Evolutionary conservation across 2,329 filamentous ascomycete genomes (phyloP), one percentile per base, ranked within the genome.

Genomic region (Aciculosporium take): DNA sequence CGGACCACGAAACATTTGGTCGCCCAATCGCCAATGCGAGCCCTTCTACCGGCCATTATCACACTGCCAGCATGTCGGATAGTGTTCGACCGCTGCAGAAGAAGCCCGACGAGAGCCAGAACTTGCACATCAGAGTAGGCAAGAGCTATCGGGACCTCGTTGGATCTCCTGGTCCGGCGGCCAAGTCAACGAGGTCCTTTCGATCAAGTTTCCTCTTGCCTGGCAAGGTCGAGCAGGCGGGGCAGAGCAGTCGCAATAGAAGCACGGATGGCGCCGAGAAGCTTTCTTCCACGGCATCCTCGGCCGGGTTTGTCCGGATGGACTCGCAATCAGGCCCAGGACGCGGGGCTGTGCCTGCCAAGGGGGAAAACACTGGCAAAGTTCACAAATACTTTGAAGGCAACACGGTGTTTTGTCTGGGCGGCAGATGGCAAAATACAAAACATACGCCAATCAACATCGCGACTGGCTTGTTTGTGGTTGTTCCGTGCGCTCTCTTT

Each of bases 321-420:
- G 69, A 76, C 45, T 56, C 57, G 5, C 51, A 48, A 4, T 40
- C 39, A 13, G 44, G 41, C 15, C 43, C 50, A 13, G 46, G 44
- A 50, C 41, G 32, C 36, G 48, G 20, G 44, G 51, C 48, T 39
- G 43, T 53, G 6, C 15, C 20, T 24, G 9, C 31, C 5, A 15
- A n/a, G 6, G 21, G 31, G n/a, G 60, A 68, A 28, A 45, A 44
- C 55, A 74, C 42, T 79, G 54, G 55, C 39, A 80, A 73, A 49
- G 94, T 95, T 52, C 83, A 89, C 61, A 77, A 96, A 57, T 94
- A 94, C 59, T 96, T 95, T 54, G 76, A 84, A 34, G 91, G 91
- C 35, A 98, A 96, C 56, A 94, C 86, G 0, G 68, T 87, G 20
- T 98, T 98, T 56, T 94, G 79, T 58, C 70, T 84, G 45, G 82